Evolutionary conservation across 257 asterid species (phyloP).

Genomic region (Linderniella brevidens): DNA sequence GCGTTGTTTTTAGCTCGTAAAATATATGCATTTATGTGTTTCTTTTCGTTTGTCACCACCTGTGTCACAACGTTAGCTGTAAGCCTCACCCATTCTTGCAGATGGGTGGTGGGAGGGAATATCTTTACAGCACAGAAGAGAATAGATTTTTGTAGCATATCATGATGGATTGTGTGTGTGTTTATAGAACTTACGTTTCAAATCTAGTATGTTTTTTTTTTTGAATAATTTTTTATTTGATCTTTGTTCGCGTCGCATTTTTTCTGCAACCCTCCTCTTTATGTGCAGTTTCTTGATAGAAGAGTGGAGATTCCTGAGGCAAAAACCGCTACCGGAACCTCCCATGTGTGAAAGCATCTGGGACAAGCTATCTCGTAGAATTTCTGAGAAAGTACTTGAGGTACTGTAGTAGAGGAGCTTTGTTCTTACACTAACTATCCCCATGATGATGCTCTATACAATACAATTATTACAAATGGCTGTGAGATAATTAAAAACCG

Average conservation of each 20-base stretch:
- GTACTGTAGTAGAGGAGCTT: constrained; percentile 22
- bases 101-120: no score
- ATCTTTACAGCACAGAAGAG: no score
- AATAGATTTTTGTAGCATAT: no score
- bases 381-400: constrained; percentile 37
- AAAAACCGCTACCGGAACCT: constrained; percentile 22
- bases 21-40: no score
- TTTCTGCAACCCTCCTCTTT: not conserved
- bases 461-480: no score
- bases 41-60: no score
- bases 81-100: no score
- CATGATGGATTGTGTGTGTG: no score
- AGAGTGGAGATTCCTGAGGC: constrained; percentile 53
- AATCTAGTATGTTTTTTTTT: not conserved
- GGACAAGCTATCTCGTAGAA: constrained; percentile 39
- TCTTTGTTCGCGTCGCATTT: not conserved
- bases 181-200: no score
- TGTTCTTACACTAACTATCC: not conserved
- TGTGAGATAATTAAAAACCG: not conserved
- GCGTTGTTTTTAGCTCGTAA: no score
- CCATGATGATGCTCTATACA: not conserved
- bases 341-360: constrained; percentile 43
- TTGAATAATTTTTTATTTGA: constrained; percentile 7
- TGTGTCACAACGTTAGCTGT: no score
- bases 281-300: constrained; percentile 56